phyloP scores from a whole-genome alignment of 192 early-diverging fungal genomes.

The Backusella mclennaniae region DNA sequence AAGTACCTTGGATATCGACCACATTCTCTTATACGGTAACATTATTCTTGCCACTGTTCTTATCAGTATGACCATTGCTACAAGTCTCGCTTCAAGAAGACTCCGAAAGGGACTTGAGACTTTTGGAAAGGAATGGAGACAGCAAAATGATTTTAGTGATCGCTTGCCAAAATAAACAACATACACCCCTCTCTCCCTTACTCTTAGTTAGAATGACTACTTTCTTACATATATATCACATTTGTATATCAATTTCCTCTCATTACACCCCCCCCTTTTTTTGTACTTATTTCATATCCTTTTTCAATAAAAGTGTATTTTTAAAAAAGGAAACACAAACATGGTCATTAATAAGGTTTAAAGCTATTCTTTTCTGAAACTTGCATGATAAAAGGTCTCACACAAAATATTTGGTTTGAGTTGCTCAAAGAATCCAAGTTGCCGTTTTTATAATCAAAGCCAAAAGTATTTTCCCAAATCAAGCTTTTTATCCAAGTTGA shows the following conservation, averaged over 20 bases:
- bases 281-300: not conserved
- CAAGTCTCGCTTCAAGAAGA: not conserved
- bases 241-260: not conserved
- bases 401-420: not conserved
- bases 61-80: constrained; percentile 6
- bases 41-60: constrained; percentile 28
- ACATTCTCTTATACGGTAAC: constrained; percentile 38
- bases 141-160: not conserved
- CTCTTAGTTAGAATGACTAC: not conserved
- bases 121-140: not conserved
- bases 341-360: no score
- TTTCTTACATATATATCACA: not conserved
- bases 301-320: not conserved
- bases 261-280: not conserved
- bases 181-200: not conserved
- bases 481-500: no score
- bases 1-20: constrained; percentile 35
- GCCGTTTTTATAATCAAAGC: not conserved
- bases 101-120: not conserved
- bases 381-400: not conserved
- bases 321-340: no score
- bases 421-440: not conserved
- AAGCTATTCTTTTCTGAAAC: no score
- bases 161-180: not conserved
- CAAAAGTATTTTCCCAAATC: not conserved